phyloP scores from a whole-genome alignment of 2,329 filamentous ascomycete species.

The Thelonectria discophora region DNA sequence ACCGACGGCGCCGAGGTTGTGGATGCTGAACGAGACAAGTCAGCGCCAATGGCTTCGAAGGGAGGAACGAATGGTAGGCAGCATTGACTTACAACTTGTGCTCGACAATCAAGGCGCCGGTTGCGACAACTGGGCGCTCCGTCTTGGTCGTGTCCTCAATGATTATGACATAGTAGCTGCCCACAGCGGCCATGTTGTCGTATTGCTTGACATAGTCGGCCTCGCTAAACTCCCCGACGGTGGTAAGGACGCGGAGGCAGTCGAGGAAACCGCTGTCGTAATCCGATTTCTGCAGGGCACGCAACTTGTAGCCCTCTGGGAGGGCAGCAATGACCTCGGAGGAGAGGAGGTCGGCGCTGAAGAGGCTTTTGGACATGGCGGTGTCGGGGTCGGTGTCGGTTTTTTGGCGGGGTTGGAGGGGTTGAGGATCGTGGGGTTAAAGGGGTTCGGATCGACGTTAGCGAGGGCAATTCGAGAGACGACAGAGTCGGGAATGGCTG shows the following conservation, averaged over 20 bases:
- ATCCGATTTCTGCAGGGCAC: slow-evolving; percentile 80
- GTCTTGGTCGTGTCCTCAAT: slow-evolving; percentile 74
- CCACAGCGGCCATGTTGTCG: slow-evolving; percentile 78
- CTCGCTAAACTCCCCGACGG: slow-evolving; percentile 85
- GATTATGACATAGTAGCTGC: slow-evolving; percentile 86
- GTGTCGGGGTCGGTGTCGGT: slow-evolving; percentile 31
- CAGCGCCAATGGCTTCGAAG: neutral
- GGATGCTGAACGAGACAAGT: slow-evolving; percentile 65
- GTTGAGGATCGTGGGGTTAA: slow-evolving; percentile 28
- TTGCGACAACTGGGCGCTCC: slow-evolving; percentile 79
- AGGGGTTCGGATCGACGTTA: neutral
- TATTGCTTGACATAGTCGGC: slow-evolving; percentile 81
- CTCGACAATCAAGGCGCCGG: slow-evolving; percentile 90
- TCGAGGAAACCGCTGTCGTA: slow-evolving; percentile 87
- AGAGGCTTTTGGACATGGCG: slow-evolving; percentile 68
- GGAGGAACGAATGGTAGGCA: neutral
- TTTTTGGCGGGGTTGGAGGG: slow-evolving; percentile 32
- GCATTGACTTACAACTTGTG: slow-evolving; percentile 78
- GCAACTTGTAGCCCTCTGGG: slow-evolving; percentile 83
- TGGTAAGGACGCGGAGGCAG: slow-evolving; percentile 89
- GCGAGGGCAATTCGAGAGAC: neutral
- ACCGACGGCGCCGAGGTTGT: slow-evolving; percentile 82
- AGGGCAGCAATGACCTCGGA: slow-evolving; percentile 75
- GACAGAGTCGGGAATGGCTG: neutral
- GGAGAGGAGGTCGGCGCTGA: slow-evolving; percentile 80